Evolutionary conservation across 805 yeast species (phyloP), one percentile per base, ranked within the genome.

Genomic region (Crinitomyces ghanaensis): DNA sequence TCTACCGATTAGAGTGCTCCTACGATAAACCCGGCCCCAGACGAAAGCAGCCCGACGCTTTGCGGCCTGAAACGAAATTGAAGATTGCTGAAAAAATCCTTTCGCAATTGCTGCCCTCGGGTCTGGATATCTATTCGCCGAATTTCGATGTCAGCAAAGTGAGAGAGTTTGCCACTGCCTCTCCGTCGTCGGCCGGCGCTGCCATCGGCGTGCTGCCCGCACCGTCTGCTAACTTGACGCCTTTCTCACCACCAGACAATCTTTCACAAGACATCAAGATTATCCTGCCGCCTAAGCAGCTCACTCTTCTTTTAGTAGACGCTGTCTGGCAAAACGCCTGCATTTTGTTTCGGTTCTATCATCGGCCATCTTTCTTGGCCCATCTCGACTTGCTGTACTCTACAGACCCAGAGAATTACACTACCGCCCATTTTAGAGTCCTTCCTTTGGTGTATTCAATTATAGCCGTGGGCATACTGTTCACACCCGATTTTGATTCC

Each of bases 321-420:
- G 71, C 77, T 28, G 78, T 86, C 1, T 85, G 94, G 93, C 72
- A 75, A 40, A 74, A 77, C 44, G 93, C 93, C 0, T 83, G 93
- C 55, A 84, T 83, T 4, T 60, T 85, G 33, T 81, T 84, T 51
- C 63, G 93, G 36, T 84, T 85, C 52, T 80, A 82, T 51, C 94
- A 85, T 49, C 60, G 94, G 20, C 94, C 94, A 1, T 74, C 86
- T 2, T 69, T 84, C 39, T 65, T 79, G 34, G 70, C 72, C 40
- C 85, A 80, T 43, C 61, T 84, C 18, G 86, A 80, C 44, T 71
- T 79, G 35, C 58, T 84, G 18, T 84, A 83, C 54, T 77, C 75
- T 28, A 66, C 81, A 6, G 85, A 79, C 46, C 88, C 93, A 1
- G 65, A 68, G 11, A 70, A 70, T 37, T 78, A 75, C 53, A 73